Percentiles rank a stretch among this genome's conserved stretches.
phyloP scores from a whole-genome alignment of 2,329 filamentous ascomycete species.

The Neurospora sp. region DNA sequence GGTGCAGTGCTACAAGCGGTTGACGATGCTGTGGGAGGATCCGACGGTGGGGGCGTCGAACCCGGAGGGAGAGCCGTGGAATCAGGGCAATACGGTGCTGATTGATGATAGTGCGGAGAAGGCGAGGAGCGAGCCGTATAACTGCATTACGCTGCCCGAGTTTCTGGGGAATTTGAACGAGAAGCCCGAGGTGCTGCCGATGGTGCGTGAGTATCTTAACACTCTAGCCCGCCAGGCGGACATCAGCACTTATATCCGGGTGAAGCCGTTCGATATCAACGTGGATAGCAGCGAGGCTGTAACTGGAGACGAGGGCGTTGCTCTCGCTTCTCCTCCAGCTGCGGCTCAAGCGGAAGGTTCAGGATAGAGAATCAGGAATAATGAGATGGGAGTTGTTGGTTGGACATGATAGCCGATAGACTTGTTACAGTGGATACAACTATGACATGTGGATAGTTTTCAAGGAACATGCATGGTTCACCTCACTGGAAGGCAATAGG shows the following conservation, averaged over 20 bases:
- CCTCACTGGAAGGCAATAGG: background rate
- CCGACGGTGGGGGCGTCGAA: conserved; percentile 31
- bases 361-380: background rate
- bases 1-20: conserved; percentile 83
- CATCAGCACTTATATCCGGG: conserved; percentile 51
- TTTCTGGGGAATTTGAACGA: conserved; percentile 45
- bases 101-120: conserved; percentile 81
- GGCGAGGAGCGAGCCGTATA: conserved; percentile 71
- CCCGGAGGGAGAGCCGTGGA: conserved; percentile 47
- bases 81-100: conserved; percentile 78
- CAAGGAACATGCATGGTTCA: background rate
- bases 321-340: background rate
- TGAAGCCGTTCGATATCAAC: conserved; percentile 36
- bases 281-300: conserved; percentile 8
- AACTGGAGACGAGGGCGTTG: background rate
- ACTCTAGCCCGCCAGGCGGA: conserved; percentile 42
- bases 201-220: conserved; percentile 54
- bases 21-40: conserved; percentile 61
- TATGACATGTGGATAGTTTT: background rate
- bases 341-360: background rate
- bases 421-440: background rate
- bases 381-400: background rate
- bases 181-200: conserved; percentile 36
- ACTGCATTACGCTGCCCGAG: conserved; percentile 71
- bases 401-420: background rate